A percentile compares a stretch with the other conserved stretches of the same genome.
Evolutionary conservation across 108 stramenopile genomes (phyloP).

Genomic region (Conticribra guillardii): DNA sequence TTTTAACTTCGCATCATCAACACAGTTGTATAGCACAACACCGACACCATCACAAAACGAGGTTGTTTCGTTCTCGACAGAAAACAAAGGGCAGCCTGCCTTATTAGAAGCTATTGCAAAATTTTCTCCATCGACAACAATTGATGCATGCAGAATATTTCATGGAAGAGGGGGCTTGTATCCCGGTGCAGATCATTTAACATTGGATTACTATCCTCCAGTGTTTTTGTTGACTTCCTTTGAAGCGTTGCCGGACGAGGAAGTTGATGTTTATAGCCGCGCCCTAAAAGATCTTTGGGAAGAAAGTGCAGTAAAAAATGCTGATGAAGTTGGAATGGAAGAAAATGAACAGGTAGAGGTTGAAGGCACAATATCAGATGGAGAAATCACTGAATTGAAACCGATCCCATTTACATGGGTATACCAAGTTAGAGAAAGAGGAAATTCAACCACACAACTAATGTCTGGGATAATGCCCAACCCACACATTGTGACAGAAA

Average conservation of each 20-base stretch:
- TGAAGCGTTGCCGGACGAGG: slow-evolving; percentile 6
- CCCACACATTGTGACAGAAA: slow-evolving; percentile 43
- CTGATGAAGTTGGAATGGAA: neutral
- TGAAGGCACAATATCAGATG: no score
- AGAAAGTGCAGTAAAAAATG: neutral
- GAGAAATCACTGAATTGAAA: no score
- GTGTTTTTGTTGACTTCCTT: slow-evolving; percentile 45
- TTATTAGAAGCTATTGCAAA: slow-evolving; percentile 5
- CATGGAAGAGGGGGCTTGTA: slow-evolving; percentile 45
- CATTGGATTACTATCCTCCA: slow-evolving; percentile 50
- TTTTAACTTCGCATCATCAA: no score
- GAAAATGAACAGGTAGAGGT: neutral
- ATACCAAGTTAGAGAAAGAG: slow-evolving; percentile 36
- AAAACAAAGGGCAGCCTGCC: slow-evolving; percentile 21
- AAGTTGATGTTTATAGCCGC: slow-evolving; percentile 5
- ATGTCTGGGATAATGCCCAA: slow-evolving; percentile 30
- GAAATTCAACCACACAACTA: slow-evolving; percentile 17
- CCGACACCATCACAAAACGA: no score
- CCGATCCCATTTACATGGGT: slow-evolving; percentile 32
- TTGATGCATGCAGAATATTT: slow-evolving; percentile 39
- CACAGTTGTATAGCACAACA: no score
- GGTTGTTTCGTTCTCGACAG: no score
- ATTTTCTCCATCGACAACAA: neutral
- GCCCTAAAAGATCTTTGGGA: slow-evolving; percentile 5
- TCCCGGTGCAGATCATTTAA: slow-evolving; percentile 47